Conservation (phyloP, 2,329 filamentous ascomycete species). For the Clonostachys solani region DNA sequence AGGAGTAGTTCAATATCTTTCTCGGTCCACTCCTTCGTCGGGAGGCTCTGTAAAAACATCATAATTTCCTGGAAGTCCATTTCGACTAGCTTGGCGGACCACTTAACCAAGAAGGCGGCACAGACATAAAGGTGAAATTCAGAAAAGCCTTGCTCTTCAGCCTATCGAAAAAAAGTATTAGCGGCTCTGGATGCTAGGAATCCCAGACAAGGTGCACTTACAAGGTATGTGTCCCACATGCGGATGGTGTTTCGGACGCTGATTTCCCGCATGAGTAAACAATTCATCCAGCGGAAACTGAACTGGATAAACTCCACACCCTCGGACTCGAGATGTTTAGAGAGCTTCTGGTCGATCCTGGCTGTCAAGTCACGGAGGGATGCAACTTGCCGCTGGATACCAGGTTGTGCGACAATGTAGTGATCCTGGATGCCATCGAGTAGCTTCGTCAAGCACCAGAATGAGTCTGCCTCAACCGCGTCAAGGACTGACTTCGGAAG, state of each 20-base stretch:
- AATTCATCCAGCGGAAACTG: slow-evolving; percentile 99
- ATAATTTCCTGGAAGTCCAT: slow-evolving; percentile 99
- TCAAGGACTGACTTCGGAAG: slow-evolving; percentile 86
- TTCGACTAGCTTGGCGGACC: slow-evolving; percentile 89
- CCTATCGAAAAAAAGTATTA: slow-evolving; percentile 43
- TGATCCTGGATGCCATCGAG: slow-evolving; percentile 99
- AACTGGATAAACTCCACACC: slow-evolving; percentile 99
- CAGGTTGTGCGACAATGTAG: slow-evolving; percentile 96
- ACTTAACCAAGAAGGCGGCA: slow-evolving; percentile 95
- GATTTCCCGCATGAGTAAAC: slow-evolving; percentile 94
- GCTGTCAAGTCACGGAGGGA: slow-evolving; percentile 86
- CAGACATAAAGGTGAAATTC: slow-evolving; percentile 98
- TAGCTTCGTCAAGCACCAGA: slow-evolving; percentile 97
- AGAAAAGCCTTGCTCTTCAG: slow-evolving; percentile 97
- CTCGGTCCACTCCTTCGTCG: slow-evolving; percentile 91
- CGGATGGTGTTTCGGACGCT: slow-evolving; percentile 94
- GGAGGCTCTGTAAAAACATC: slow-evolving; percentile 97
- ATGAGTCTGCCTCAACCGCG: slow-evolving; percentile 94
- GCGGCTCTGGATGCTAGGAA: neutral
- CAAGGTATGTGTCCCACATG: slow-evolving; percentile 99
- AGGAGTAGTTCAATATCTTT: slow-evolving; percentile 96
- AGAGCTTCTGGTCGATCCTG: slow-evolving; percentile 78
- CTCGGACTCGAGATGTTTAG: slow-evolving; percentile 85
- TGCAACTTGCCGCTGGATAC: slow-evolving; percentile 90
- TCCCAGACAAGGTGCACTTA: slow-evolving; percentile 36